Evolutionary conservation across 345 rosid genomes (phyloP), one percentile per base, ranked within the genome.

Genomic region (Balakata baccata): DNA sequence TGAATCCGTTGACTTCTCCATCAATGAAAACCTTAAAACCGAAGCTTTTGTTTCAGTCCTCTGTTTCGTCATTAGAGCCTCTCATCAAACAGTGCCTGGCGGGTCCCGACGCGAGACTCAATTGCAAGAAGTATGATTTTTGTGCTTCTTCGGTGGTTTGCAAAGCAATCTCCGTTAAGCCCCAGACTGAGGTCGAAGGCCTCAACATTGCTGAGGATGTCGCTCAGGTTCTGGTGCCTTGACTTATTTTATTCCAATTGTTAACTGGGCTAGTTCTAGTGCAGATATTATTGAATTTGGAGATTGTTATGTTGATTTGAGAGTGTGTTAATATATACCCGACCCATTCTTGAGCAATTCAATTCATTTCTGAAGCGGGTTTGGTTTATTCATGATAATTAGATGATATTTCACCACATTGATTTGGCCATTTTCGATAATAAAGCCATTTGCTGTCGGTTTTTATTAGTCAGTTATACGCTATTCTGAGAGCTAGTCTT

Each of bases 201-300:
- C 97, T 91, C 84, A 91, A 93, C 84, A 86, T 91, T 81, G 97
- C 98, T 25, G 91, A 85, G 0, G 87, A 89, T 86, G 98, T 93
- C 57, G 81, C 95, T 74, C 92, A 89, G 93, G 98, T 61, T 74
- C 57, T 13, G 58, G 54, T 73, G 64, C 17, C 37, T 29, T 74
- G 3, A 4, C 59, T 23, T 49, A 39, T 37, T 41, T 71, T 13
- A n/a, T 34, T 29, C 11, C 9, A 5, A 54, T 34, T 70, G 11
- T 59, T 37, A 62, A 65, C 7, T 70, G 73, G 46, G 51, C 64
- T 39, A 5, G 14, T 74, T 66, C 64, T n/a, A 61, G 39, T 68
- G 9, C 50, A 54, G n/a, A n/a, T 18, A 64, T 23, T 18, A 29
- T 29, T 29, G 34, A 29, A 29, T 37, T 60, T 34, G 70, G 10